Percentiles rank a stretch among this genome's conserved stretches.
Conservation (phyloP, 768 basidiomycete genomes). For the Lactarius sp. region DNA sequence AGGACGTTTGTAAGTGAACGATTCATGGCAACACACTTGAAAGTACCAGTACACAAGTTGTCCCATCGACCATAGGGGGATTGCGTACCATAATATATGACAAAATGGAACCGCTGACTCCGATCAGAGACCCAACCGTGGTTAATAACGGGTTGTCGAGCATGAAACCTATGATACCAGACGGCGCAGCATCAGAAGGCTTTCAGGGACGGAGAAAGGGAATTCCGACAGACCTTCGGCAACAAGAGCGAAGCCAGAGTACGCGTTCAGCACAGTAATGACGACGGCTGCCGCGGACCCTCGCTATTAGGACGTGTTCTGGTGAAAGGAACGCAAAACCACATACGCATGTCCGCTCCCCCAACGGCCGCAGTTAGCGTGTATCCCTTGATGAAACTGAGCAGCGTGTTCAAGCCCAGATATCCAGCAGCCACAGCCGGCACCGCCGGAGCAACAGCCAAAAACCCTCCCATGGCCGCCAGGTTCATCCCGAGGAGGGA, state of each 20-base stretch:
- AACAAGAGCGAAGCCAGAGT: slow-evolving; percentile 86
- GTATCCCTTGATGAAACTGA: slow-evolving; percentile 83
- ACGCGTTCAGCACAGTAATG: slow-evolving; percentile 86
- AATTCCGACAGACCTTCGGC: slow-evolving; percentile 58
- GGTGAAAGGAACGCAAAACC: too few species aligned
- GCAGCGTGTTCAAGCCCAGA: slow-evolving; percentile 61
- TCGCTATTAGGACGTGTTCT: slow-evolving; percentile 4
- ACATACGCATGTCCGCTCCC: slow-evolving; percentile 89
- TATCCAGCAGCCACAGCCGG: slow-evolving; percentile 76
- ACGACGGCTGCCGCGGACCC: slow-evolving; percentile 58
- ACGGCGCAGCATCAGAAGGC: background rate
- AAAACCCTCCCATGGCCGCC: slow-evolving; percentile 71
- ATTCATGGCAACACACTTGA: slow-evolving; percentile 89
- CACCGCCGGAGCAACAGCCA: slow-evolving; percentile 61
- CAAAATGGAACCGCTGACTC: slow-evolving; percentile 85
- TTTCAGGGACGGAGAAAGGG: background rate
- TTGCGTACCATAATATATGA: slow-evolving; percentile 83
- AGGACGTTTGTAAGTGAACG: slow-evolving; percentile 79
- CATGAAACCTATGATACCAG: slow-evolving; percentile 62
- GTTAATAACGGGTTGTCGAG: slow-evolving; percentile 80
- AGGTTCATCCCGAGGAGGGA: slow-evolving; percentile 69
- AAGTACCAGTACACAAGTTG: slow-evolving; percentile 16
- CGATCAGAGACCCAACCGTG: slow-evolving; percentile 81
- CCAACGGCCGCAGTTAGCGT: slow-evolving; percentile 91
- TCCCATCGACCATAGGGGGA: background rate